Evolutionary conservation across 202 grass and related monocot species (phyloP), one percentile per base, ranked within the genome.

Genomic region (Hordeum pubiflorum): DNA sequence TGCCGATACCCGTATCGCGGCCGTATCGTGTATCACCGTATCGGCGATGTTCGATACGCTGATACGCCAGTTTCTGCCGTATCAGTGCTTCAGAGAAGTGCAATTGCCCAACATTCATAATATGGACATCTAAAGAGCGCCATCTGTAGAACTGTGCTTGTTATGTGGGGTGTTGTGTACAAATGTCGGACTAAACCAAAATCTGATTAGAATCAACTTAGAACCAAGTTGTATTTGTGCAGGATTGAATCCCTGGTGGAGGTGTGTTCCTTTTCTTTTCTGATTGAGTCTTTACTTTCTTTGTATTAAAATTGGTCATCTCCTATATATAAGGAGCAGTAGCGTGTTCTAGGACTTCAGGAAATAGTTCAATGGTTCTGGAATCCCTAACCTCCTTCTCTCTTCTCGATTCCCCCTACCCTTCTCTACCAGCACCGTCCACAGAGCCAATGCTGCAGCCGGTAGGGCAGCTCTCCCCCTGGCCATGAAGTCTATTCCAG

Each of bases 61-160:
- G 4, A 32, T 32, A 32, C 3, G 4, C 31, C 31, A 32, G 31
- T 32, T 32, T 32, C 31, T 32, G 4, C 4, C 31, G 31, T 4
- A 32, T 32, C 31, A 5, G 31, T 32, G 27, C 31, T 32, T 32
- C 31, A 29, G 27, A 29, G 27, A 48, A 48, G 13, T 6, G 8
- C n/a, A 6, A 63, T 12, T 61, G 4, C 41, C 46, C 8, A 40
- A 77, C 56, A 61, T 77, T n/a, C 61, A 31, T 24, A 62, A 20
- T 38, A 63, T 29, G 21, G 5, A 39, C 66, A 29, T 56, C 15
- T 76, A 64, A 26, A 82, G 5, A 54, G 20, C 6, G 2, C 21
- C 65, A 81, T 77, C 17, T 50, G 14, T n/a, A 72, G 24, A 72
- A 83, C n/a, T 63, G 44, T 48, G 44, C 13, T 48, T 48, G 44